phyloP scores from a whole-genome alignment of 73 alveolate genomes.

The Symbiodinium natans region DNA sequence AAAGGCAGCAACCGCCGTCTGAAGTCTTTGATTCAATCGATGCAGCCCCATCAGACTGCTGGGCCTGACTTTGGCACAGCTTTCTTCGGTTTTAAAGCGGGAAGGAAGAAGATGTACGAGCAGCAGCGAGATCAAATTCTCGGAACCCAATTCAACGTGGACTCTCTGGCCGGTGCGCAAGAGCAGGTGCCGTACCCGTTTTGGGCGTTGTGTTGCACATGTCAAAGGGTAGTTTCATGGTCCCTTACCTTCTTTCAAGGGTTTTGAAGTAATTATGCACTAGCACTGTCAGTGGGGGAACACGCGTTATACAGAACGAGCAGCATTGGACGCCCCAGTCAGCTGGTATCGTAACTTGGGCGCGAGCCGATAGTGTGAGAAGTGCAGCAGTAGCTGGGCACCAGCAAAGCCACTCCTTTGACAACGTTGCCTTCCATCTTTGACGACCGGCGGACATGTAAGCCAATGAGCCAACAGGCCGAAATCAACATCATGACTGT shows the following conservation, averaged over 20 bases:
- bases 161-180: constrained; percentile 79
- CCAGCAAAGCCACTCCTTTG: too few relatives aligned
- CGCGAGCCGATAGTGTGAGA: too few relatives aligned
- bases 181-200: constrained; percentile 44
- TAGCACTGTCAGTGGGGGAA: background rate
- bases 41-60: too few relatives aligned
- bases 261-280: background rate
- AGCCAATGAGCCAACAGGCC: constrained; percentile 12
- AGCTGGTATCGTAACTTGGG: too few relatives aligned
- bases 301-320: background rate
- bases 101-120: constrained; percentile 92
- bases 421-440: too few relatives aligned
- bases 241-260: too few relatives aligned
- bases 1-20: constrained; percentile 36
- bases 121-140: constrained; percentile 87
- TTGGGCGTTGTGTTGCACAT: background rate
- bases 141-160: constrained; percentile 89
- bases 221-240: background rate
- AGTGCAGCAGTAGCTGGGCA: too few relatives aligned
- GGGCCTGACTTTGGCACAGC: too few relatives aligned
- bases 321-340: too few relatives aligned
- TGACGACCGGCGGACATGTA: too few relatives aligned
- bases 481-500: constrained; percentile 89
- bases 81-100: too few relatives aligned
- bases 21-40: too few relatives aligned